Conservation (phyloP, 1,139 yeast species). For the Taphrina confusa region DNA sequence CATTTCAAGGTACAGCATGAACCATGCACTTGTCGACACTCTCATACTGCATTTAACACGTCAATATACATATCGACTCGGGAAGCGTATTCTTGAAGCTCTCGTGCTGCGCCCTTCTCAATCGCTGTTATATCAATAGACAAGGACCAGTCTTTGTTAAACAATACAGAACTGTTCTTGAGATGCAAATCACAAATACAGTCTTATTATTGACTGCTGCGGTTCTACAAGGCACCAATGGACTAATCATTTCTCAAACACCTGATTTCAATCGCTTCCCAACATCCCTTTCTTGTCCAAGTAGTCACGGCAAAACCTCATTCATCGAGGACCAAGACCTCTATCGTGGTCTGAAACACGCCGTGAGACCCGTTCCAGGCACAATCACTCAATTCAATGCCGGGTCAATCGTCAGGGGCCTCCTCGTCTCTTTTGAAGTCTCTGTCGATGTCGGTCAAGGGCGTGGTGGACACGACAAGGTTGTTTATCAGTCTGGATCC, state of each 20-base stretch:
- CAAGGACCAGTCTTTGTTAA: no score
- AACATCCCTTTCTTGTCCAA: not conserved
- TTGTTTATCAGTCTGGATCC: not conserved
- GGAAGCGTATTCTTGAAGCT: no score
- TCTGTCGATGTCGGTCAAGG: conserved; percentile 1
- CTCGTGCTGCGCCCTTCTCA: no score
- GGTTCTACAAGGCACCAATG: not conserved
- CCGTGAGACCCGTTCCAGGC: not conserved
- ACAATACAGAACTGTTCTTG: no score
- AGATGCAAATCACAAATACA: no score
- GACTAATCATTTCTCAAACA: not conserved
- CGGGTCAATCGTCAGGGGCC: not conserved
- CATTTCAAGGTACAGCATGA: no score
- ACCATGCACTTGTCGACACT: no score
- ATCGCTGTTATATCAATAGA: no score
- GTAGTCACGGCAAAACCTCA: not conserved
- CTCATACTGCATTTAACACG: no score
- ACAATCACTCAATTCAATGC: not conserved
- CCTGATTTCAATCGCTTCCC: not conserved
- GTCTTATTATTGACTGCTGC: not conserved
- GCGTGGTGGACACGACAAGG: not conserved
- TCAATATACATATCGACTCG: no score
- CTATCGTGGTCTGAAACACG: not conserved
- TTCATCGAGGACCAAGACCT: not conserved
- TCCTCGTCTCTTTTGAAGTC: not conserved